phyloP scores from a whole-genome alignment of 2,329 filamentous ascomycete species.

The Apiospora malaysiana region DNA sequence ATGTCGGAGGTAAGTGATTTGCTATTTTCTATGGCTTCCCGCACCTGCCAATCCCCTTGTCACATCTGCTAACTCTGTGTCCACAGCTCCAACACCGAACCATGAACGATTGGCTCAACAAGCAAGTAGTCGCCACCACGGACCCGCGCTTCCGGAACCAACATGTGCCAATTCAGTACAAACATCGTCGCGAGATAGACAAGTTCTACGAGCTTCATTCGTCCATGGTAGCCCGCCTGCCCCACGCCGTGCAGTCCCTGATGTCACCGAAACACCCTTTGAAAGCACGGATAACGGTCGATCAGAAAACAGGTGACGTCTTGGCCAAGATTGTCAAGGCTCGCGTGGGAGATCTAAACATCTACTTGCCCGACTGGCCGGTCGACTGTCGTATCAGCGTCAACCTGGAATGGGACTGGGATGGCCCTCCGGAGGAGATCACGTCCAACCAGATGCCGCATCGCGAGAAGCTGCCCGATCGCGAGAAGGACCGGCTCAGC shows the following conservation, averaged over 20 bases:
- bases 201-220: constrained; percentile 79
- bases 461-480: constrained; percentile 57
- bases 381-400: constrained; percentile 95
- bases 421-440: constrained; percentile 68
- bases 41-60: constrained; percentile 12
- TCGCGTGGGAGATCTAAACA: constrained; percentile 85
- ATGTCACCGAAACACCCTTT: constrained; percentile 61
- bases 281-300: constrained; percentile 76
- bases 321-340: constrained; percentile 90
- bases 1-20: constrained; percentile 78
- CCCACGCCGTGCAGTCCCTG: constrained; percentile 66
- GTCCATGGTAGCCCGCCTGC: constrained; percentile 64
- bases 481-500: constrained; percentile 88
- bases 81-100: constrained; percentile 77
- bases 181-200: constrained; percentile 83
- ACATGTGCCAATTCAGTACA: constrained; percentile 74
- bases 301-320: constrained; percentile 73
- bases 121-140: constrained; percentile 2
- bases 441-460: constrained; percentile 46
- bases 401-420: constrained; percentile 90
- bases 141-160: constrained; percentile 14
- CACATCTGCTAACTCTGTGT: not conserved
- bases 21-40: not conserved
- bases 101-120: constrained; percentile 67
- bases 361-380: constrained; percentile 76